Evolutionary conservation across 495 filamentous ascomycete genomes (phyloP).

Genomic region (Hypoxylon fuscum): DNA sequence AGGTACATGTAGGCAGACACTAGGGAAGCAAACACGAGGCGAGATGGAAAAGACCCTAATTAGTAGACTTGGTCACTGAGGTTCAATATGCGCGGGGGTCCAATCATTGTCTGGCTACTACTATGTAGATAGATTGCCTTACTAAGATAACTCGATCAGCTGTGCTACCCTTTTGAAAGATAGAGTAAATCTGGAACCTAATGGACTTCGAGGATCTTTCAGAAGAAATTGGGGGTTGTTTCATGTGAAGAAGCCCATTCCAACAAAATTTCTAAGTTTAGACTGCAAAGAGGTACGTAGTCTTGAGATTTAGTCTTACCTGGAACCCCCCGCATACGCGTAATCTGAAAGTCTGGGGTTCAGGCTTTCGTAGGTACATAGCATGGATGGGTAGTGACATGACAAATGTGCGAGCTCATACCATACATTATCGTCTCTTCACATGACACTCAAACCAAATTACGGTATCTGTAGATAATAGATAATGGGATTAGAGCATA

Average conservation of each 20-base stretch:
- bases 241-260: constrained; percentile 11
- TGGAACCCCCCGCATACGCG: constrained; percentile 31
- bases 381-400: neutral
- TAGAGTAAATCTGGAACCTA: constrained; percentile 12
- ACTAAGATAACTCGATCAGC: neutral
- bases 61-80: constrained; percentile 1
- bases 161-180: constrained; percentile 13
- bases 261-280: constrained; percentile 34
- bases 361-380: constrained; percentile 2
- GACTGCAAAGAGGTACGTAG: neutral
- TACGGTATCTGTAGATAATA: too few species aligned
- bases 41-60: constrained; percentile 9
- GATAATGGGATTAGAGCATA: too few species aligned
- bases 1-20: constrained; percentile 1
- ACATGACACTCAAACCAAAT: constrained; percentile 11
- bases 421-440: too few species aligned
- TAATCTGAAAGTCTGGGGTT: constrained; percentile 35
- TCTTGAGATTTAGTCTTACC: constrained; percentile 4
- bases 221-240: constrained; percentile 13
- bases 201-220: constrained; percentile 3
- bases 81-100: constrained; percentile 10
- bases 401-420: neutral
- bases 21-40: constrained; percentile 35
- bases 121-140: too few species aligned
- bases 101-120: constrained; percentile 14